phyloP scores from a whole-genome alignment of 768 basidiomycete species.

The Inosperma sp. region DNA sequence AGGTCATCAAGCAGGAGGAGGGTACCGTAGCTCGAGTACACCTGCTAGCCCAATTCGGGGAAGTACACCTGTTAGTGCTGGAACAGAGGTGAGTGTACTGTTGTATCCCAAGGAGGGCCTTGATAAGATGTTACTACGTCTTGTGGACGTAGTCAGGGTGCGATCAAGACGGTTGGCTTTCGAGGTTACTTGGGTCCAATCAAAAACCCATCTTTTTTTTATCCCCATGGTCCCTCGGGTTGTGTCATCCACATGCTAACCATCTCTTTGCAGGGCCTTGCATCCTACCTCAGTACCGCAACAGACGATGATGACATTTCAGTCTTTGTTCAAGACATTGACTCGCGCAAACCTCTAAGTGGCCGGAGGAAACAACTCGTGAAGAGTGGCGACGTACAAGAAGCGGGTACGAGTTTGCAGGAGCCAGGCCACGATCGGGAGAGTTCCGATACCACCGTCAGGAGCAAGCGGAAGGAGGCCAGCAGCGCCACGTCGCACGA shows the following conservation, averaged over 20 bases:
- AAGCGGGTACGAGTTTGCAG: slow-evolving; percentile 11
- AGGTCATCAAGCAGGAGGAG: slow-evolving; percentile 1
- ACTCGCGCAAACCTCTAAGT: slow-evolving; percentile 59
- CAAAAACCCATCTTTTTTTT: too few relatives aligned
- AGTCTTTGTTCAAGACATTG: slow-evolving; percentile 73
- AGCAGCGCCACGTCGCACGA: neutral
- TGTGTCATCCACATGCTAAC: neutral
- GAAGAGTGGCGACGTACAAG: slow-evolving; percentile 14
- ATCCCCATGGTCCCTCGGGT: neutral
- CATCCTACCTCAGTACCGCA: slow-evolving; percentile 37
- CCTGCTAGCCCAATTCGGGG: slow-evolving; percentile 14
- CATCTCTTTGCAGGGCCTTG: neutral
- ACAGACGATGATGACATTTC: slow-evolving; percentile 78
- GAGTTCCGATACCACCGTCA: slow-evolving; percentile 10
- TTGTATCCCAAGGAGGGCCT: neutral
- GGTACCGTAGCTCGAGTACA: slow-evolving; percentile 6
- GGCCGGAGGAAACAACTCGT: slow-evolving; percentile 33
- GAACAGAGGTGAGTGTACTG: slow-evolving; percentile 25
- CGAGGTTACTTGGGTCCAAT: too few relatives aligned
- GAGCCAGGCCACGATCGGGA: slow-evolving; percentile 15
- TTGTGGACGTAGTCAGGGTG: too few relatives aligned
- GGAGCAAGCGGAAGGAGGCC: slow-evolving; percentile 10
- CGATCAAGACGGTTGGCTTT: too few relatives aligned
- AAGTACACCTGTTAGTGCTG: slow-evolving; percentile 26
- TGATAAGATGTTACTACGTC: too few relatives aligned